phyloP scores from a whole-genome alignment of 805 yeast genomes.

The Teunomyces funiuensis region DNA sequence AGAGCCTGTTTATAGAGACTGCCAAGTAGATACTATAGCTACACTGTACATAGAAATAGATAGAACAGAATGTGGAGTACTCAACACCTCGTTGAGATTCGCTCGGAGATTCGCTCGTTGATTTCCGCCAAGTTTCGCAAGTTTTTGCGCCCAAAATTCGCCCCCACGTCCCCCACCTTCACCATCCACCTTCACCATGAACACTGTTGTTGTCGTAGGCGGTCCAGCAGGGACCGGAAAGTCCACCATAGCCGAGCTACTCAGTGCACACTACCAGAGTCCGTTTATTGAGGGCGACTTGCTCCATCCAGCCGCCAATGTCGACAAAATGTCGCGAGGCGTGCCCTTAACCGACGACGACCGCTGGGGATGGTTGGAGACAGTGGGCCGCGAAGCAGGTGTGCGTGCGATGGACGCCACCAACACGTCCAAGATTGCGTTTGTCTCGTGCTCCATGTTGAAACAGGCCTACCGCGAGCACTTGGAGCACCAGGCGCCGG shows the following conservation, averaged over 20 bases:
- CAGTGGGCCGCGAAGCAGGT: constrained; percentile 45
- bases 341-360: constrained; percentile 86
- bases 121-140: no score
- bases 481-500: constrained; percentile 41
- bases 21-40: no score
- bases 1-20: no score
- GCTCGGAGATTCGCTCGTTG: no score
- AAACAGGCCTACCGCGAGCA: constrained; percentile 70
- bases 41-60: no score
- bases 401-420: constrained; percentile 25
- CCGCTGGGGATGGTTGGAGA: constrained; percentile 84
- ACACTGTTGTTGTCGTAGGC: constrained; percentile 62
- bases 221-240: constrained; percentile 98
- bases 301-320: constrained; percentile 68
- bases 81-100: no score
- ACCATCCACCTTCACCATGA: no score
- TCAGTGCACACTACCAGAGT: constrained; percentile 47
- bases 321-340: constrained; percentile 81
- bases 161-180: no score
- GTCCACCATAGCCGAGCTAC: constrained; percentile 64
- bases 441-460: constrained; percentile 85
- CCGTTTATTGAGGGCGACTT: constrained; percentile 84
- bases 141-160: no score
- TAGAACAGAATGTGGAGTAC: no score
- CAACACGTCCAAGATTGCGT: constrained; percentile 29